Evolutionary conservation across 1,139 yeast genomes (phyloP).

Genomic region (Yamadazyma sp.): DNA sequence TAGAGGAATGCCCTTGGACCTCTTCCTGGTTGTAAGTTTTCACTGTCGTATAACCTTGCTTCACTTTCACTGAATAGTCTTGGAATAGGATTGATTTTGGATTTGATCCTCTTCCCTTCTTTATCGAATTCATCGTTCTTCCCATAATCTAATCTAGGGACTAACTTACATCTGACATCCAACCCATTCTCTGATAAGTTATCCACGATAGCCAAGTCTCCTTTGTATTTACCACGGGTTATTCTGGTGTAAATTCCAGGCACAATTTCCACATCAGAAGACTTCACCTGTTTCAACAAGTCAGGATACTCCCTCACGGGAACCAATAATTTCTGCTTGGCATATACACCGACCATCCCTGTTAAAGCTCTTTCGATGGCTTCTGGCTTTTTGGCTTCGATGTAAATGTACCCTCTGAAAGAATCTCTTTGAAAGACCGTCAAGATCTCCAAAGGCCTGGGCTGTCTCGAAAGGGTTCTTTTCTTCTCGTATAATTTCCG

Average conservation of each 20-base stretch:
- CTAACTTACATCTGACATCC: slow-evolving; percentile 87
- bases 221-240: slow-evolving; percentile 87
- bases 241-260: slow-evolving; percentile 93
- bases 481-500: slow-evolving; percentile 81
- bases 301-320: slow-evolving; percentile 97
- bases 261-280: slow-evolving; percentile 81
- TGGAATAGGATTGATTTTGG: slow-evolving; percentile 76
- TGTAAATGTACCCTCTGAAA: slow-evolving; percentile 85
- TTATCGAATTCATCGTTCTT: slow-evolving; percentile 59
- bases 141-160: slow-evolving; percentile 92
- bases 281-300: slow-evolving; percentile 83
- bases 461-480: slow-evolving; percentile 62
- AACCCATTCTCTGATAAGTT: slow-evolving; percentile 92
- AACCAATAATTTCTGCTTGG: slow-evolving; percentile 72
- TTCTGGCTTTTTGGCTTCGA: slow-evolving; percentile 91
- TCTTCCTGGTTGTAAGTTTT: slow-evolving; percentile 67
- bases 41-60: slow-evolving; percentile 53
- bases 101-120: slow-evolving; percentile 52
- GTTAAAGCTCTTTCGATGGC: slow-evolving; percentile 86
- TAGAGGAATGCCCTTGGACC: slow-evolving; percentile 76
- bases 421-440: slow-evolving; percentile 96
- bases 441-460: slow-evolving; percentile 66
- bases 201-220: slow-evolving; percentile 91
- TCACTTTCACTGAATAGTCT: slow-evolving; percentile 79
- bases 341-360: slow-evolving; percentile 85